Percentiles rank a stretch among this genome's conserved stretches.
Conservation (phyloP, 225 moss, liverwort and hornwort genomes). For the Polytrichum formosum region DNA sequence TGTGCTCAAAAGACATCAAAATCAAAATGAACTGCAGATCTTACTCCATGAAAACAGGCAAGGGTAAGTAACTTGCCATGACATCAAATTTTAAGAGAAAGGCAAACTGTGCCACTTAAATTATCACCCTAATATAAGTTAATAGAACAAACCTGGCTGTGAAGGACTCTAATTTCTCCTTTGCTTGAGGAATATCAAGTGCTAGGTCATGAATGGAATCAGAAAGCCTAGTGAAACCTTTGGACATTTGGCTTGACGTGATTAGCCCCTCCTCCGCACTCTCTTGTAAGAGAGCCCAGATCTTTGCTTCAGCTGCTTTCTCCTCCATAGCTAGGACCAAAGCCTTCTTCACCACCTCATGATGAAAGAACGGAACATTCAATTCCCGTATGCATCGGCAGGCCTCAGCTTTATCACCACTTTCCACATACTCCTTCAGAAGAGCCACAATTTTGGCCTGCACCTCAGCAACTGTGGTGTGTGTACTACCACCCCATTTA, state of each 20-base stretch:
- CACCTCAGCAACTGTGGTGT: slow-evolving; percentile 88
- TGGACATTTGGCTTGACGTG: slow-evolving; percentile 95
- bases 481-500: slow-evolving; percentile 96
- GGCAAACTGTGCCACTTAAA: no score
- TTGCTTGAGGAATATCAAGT: slow-evolving; percentile 86
- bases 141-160: slow-evolving; percentile 51
- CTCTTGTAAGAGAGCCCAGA: slow-evolving; percentile 70
- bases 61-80: no score
- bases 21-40: no score
- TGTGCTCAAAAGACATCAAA: no score
- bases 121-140: not conserved
- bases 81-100: no score
- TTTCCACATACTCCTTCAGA: slow-evolving; percentile 83
- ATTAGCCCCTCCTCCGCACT: slow-evolving; percentile 94
- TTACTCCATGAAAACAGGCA: no score
- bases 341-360: slow-evolving; percentile 98
- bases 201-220: slow-evolving; percentile 88
- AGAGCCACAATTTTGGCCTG: slow-evolving; percentile 81
- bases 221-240: slow-evolving; percentile 81
- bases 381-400: slow-evolving; percentile 89
- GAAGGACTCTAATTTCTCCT: slow-evolving; percentile 61
- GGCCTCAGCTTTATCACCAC: slow-evolving; percentile 90
- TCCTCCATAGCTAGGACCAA: slow-evolving; percentile 91
- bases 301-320: slow-evolving; percentile 62
- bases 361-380: slow-evolving; percentile 95